Evolutionary conservation across 805 yeast species (phyloP).

Genomic region (Saccharomycopsis babjevae): DNA sequence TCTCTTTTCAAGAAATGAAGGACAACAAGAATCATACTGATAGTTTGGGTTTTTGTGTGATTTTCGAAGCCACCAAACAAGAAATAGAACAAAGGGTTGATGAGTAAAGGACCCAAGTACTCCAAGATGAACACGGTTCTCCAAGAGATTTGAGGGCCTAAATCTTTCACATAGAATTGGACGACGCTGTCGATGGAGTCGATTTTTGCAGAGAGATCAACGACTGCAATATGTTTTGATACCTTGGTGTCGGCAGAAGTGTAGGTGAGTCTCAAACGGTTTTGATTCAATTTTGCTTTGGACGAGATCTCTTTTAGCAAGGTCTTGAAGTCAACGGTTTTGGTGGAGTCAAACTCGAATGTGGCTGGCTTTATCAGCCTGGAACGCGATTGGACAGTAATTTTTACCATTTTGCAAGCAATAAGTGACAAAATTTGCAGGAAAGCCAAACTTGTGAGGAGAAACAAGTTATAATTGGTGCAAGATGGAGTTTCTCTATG

Average conservation of each 20-base stretch:
- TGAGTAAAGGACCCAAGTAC: slow-evolving; percentile 78
- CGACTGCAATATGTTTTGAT: slow-evolving; percentile 26
- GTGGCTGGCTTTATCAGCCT: slow-evolving; percentile 39
- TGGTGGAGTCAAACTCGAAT: slow-evolving; percentile 25
- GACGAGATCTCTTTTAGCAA: slow-evolving; percentile 35
- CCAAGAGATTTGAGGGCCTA: slow-evolving; percentile 93
- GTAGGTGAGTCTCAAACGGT: slow-evolving; percentile 49
- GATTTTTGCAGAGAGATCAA: slow-evolving; percentile 26
- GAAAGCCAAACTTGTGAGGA: no score
- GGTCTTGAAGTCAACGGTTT: slow-evolving; percentile 30
- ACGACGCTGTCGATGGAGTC: slow-evolving; percentile 31
- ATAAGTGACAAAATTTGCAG: no score
- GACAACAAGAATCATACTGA: slow-evolving; percentile 46
- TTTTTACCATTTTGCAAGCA: slow-evolving; percentile 34
- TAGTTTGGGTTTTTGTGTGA: slow-evolving; percentile 43
- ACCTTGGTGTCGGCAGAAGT: slow-evolving; percentile 13
- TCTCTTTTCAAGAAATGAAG: slow-evolving; percentile 84
- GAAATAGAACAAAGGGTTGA: slow-evolving; percentile 62
- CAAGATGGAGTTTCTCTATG: no score
- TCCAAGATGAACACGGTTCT: slow-evolving; percentile 80
- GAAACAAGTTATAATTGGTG: no score
- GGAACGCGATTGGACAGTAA: slow-evolving; percentile 53
- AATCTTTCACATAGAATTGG: slow-evolving; percentile 63
- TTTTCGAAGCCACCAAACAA: slow-evolving; percentile 25
- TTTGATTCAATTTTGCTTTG: slow-evolving; percentile 33